phyloP scores from a whole-genome alignment of 2,329 filamentous ascomycete species.

The Claviceps arundinis region DNA sequence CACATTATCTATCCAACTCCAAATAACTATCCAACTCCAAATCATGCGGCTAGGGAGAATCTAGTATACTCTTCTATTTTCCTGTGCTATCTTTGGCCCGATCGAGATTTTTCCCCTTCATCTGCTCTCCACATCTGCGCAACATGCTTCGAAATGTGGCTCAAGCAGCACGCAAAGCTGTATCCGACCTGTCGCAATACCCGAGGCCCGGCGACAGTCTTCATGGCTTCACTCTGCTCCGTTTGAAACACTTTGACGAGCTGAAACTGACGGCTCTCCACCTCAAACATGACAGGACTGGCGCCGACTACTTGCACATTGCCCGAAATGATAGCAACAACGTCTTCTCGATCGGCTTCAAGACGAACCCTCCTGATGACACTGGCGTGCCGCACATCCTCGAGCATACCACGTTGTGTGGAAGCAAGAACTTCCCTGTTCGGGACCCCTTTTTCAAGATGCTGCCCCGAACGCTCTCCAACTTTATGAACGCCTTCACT shows the following conservation, averaged over 20 bases:
- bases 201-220: conserved; percentile 74
- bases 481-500: conserved; percentile 99
- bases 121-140: neutral
- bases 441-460: conserved; percentile 99
- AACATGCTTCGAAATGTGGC: conserved; percentile 41
- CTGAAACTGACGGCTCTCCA: conserved; percentile 84
- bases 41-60: neutral
- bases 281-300: conserved; percentile 86
- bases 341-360: conserved; percentile 98
- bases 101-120: neutral
- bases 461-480: conserved; percentile 93
- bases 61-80: neutral
- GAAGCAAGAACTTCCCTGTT: conserved; percentile 91
- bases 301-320: conserved; percentile 90
- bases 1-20: neutral
- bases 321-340: conserved; percentile 95
- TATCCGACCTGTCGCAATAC: conserved; percentile 63
- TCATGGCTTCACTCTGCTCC: conserved; percentile 83
- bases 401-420: conserved; percentile 93
- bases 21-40: neutral
- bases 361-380: conserved; percentile 94
- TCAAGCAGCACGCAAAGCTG: conserved; percentile 43
- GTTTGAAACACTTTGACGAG: conserved; percentile 86
- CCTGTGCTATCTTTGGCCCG: neutral
- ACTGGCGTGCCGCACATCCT: conserved; percentile 94